These are phyloP conservation scores for Tolypocladium tropicale DNA, from an alignment of 2,329 filamentous ascomycete species.

Conservation along the genomic window DNA sequence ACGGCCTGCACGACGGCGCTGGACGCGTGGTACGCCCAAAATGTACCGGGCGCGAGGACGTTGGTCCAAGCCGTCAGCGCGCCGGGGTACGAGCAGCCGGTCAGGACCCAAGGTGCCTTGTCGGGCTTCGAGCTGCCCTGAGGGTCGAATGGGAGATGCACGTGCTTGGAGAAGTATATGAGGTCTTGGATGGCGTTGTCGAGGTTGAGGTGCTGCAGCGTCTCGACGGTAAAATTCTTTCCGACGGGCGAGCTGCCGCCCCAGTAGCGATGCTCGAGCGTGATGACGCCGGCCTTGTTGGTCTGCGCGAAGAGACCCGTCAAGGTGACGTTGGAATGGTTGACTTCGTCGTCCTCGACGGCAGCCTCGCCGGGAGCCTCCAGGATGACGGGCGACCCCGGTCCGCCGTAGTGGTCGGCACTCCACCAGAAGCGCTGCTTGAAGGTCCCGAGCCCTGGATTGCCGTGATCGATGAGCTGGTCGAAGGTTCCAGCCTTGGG, in stretches of 20 bases:
- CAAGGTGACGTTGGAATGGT: conserved; percentile 62
- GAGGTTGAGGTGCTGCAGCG: conserved; percentile 65
- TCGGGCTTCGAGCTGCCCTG: conserved; percentile 52
- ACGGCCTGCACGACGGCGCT: conserved; percentile 69
- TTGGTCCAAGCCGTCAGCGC: conserved; percentile 65
- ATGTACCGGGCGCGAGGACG: conserved; percentile 61
- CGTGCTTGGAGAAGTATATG: conserved; percentile 63
- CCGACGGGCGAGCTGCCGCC: conserved; percentile 59
- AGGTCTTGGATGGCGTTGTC: conserved; percentile 69
- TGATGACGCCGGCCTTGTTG: conserved; percentile 59
- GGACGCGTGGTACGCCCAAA: conserved; percentile 65
- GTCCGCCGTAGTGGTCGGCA: conserved; percentile 57
- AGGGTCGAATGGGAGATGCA: conserved; percentile 57
- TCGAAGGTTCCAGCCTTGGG: conserved; percentile 25
- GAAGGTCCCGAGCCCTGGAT: conserved; percentile 50
- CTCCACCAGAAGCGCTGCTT: conserved; percentile 73
- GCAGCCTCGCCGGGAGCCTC: conserved; percentile 55
- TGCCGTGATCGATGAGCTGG: conserved; percentile 48
- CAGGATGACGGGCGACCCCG: conserved; percentile 69
- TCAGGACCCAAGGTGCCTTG: conserved; percentile 59
- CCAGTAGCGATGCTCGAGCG: conserved; percentile 79
- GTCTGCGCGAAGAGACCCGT: conserved; percentile 54
- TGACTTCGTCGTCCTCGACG: conserved; percentile 48
- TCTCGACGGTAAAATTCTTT: conserved; percentile 54
- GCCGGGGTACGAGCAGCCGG: conserved; percentile 73